Evolutionary conservation across 2,329 filamentous ascomycete species (phyloP).

Genomic region (Penicillium freii): DNA sequence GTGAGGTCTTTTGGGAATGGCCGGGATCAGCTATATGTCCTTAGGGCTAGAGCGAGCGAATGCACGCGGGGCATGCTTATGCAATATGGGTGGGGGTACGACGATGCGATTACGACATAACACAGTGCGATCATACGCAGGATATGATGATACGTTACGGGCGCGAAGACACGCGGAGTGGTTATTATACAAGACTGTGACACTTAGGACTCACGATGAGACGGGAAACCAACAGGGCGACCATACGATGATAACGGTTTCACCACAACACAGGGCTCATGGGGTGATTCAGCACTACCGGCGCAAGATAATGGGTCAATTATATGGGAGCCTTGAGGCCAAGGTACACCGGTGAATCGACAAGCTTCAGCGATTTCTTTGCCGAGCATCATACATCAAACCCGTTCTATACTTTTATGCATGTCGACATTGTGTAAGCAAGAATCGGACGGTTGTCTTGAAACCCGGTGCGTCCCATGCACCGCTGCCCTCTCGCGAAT

Average conservation of each 20-base stretch:
- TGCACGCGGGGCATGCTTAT: background rate
- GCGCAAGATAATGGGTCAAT: background rate
- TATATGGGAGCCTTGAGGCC: background rate
- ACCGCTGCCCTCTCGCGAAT: background rate
- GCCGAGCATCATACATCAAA: background rate
- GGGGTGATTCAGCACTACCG: background rate
- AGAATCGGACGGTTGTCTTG: background rate
- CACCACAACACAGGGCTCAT: background rate
- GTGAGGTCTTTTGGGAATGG: background rate
- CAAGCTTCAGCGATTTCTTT: background rate
- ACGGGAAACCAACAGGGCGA: background rate
- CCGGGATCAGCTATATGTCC: background rate
- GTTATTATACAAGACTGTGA: background rate
- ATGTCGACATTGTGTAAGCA: background rate
- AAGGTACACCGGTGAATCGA: background rate
- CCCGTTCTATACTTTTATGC: too few species aligned
- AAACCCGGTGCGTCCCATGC: background rate
- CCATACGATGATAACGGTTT: background rate
- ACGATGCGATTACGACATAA: background rate
- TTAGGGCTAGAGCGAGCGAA: background rate
- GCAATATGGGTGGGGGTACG: background rate
- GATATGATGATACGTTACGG: background rate
- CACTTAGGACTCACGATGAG: background rate
- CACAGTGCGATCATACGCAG: background rate
- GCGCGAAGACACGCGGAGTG: too few species aligned